phyloP scores from a whole-genome alignment of 371 early-diverging fungal species.

The Apophysomyces elegans region DNA sequence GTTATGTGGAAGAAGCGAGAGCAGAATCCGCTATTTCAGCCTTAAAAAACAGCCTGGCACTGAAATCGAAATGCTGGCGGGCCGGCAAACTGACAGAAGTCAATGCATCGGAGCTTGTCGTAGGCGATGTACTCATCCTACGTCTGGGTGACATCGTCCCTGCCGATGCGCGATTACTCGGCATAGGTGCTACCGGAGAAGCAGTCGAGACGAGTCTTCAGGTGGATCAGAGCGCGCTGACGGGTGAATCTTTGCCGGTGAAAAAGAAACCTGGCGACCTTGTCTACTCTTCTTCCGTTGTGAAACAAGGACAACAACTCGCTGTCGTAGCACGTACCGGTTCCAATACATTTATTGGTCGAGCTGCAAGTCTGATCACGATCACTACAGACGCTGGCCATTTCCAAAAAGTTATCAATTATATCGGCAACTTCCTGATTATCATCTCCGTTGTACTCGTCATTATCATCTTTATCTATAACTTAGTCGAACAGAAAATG shows the following conservation, averaged over 20 bases:
- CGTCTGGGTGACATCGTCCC: conserved; percentile 95
- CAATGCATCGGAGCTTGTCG: conserved; percentile 78
- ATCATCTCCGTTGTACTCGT: conserved; percentile 82
- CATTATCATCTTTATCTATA: conserved; percentile 78
- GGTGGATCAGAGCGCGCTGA: conserved; percentile 95
- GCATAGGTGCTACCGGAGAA: conserved; percentile 84
- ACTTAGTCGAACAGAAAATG: conserved; percentile 58
- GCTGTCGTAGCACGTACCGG: conserved; percentile 91
- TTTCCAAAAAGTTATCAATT: conserved; percentile 91
- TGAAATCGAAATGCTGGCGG: conserved; percentile 81
- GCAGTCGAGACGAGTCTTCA: conserved; percentile 75
- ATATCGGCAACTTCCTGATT: conserved; percentile 93
- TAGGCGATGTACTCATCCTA: conserved; percentile 90
- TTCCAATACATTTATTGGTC: conserved; percentile 87
- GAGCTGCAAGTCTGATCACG: conserved; percentile 88
- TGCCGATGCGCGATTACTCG: conserved; percentile 89
- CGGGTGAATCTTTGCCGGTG: conserved; percentile 93
- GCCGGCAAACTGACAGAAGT: conserved; percentile 81
- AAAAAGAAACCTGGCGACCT: conserved; percentile 80
- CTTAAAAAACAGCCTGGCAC: conserved; percentile 83
- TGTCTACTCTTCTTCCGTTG: conserved; percentile 88
- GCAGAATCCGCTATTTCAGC: conserved; percentile 92
- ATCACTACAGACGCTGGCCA: conserved; percentile 85
- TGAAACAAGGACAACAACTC: conserved; percentile 90
- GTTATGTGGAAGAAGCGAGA: conserved; percentile 87